Evolutionary conservation across 1,284 basidiomycete species (phyloP), one percentile per base, ranked within the genome.

Genomic region (Melampsora occidentalis): DNA sequence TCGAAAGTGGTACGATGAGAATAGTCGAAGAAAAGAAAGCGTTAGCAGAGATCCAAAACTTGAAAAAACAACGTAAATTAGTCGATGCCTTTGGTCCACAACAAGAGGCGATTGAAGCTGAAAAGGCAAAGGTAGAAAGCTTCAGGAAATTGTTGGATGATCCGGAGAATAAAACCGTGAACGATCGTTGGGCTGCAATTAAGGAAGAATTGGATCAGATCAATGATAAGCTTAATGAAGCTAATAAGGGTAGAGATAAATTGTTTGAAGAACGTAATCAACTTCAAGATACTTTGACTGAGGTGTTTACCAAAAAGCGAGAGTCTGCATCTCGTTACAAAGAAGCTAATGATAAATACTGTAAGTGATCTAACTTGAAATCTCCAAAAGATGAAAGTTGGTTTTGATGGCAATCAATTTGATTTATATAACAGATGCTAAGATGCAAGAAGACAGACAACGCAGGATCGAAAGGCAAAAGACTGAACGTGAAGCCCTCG

Each of bases 1-100:
- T 99, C 78, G 96, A 98, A 82, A 91, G 92, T 10, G 97, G 96
- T 28, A 89, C 83, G 79, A 87, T 99, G 88, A 97, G 94, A 84
- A 87, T 99, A 75, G 94, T 91, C 51, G 96, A 97, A 76, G 97
- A 99, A 85, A 98, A 97, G 85, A 90, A 93, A 79, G 93, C 95
- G 5, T 87, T 99, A 25, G 87, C 89, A 80, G 96, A 99, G 81
- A 97, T 99, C 80, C 61, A 86, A 78, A 86, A 87, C 66, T 85
- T 87, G 79, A 91, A 87, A 81, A 90, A 92, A 57, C 87, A 85
- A 73, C 89, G 91, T 76, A 90, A 87, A 82, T 83, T 84, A 18
- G 89, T 95, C 70, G 91, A 94, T 83, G 85, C 87, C 65, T 93
- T 96, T 86, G 89, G 93, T 81, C 84, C 88, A 1, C 88, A 91